Evolutionary conservation across 768 basidiomycete genomes (phyloP), one percentile per base, ranked within the genome.

Genomic region (Pulveroboletus sp.): DNA sequence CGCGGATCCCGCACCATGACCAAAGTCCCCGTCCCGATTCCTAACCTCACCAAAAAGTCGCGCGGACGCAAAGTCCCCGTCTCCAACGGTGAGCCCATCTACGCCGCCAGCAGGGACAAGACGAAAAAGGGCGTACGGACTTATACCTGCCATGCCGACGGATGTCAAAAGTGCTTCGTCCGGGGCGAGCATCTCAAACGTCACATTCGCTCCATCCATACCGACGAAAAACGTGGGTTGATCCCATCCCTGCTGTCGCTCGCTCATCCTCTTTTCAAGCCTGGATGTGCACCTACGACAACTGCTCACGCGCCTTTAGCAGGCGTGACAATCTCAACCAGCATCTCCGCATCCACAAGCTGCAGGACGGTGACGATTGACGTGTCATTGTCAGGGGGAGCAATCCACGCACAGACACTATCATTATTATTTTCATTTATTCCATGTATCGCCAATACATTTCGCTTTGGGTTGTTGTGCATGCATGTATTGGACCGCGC

Each of bases 121-220:
- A 58, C 65, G 0, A 66, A 66, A 50, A 69, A 56, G 14, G 68
- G 65, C 32, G 44, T 58, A 13, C 70, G 86, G 40, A 73, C 76
- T 24, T 85, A 82, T 64, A 72, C 79, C 51, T 92, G 90, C 64
- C 72, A 74, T 17, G 86, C 87, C 0, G 71, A 78, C 1, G 87
- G 79, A 1, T 93, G 90, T 57, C 81, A 81, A 16, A 90, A 90
- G 70, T 82, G 83, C 48, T 94, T 94, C 58, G 80, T 80, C 32
- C 74, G 90, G 2, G 79, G 83, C 2, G 88, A 91, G 57, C 90
- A 93, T 65, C 70, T 94, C 49, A 90, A 90, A 69, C 71, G 90
- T 23, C 90, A 92, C 69, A 77, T 91, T 17, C 67, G 84, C 50
- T 84, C 82, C 45, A 84, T 93, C 41, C 90, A 93, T 66, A 90